These are phyloP conservation scores for Thecaphora thlaspeos DNA, from an alignment of 1,284 basidiomycete species.

Conservation along the genomic window DNA sequence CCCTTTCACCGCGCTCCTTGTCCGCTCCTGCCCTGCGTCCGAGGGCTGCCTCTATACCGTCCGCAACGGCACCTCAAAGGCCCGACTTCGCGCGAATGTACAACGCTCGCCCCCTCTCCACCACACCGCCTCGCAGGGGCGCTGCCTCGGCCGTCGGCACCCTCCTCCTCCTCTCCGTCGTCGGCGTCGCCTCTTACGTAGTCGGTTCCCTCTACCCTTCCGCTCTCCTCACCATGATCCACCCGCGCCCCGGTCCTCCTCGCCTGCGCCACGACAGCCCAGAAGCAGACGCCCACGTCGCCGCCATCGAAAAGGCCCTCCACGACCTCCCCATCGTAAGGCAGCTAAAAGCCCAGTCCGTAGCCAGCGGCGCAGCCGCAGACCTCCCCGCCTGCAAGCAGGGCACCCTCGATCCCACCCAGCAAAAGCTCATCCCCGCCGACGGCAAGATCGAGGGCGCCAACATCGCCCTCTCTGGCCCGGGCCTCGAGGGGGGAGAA, in stretches of 20 bases:
- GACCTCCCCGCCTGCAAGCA: conserved; percentile 18
- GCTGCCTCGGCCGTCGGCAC: background rate
- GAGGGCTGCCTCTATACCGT: too few relatives aligned
- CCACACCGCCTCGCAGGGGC: background rate
- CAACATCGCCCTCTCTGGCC: conserved; percentile 17
- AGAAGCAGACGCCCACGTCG: conserved; percentile 66
- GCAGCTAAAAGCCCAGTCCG: conserved; percentile 19
- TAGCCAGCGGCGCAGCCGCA: conserved; percentile 19
- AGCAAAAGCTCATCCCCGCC: conserved; percentile 23
- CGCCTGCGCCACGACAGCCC: conserved; percentile 67
- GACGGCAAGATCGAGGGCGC: conserved; percentile 10
- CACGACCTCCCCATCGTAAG: conserved; percentile 65
- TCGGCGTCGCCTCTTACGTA: conserved; percentile 60
- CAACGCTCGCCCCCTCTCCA: conserved; percentile 1
- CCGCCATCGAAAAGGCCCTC: conserved; percentile 69
- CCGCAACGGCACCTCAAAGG: too few relatives aligned
- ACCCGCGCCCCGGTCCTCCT: conserved; percentile 71
- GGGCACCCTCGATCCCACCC: conserved; percentile 17
- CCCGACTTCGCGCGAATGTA: too few relatives aligned
- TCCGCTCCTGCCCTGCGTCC: too few relatives aligned
- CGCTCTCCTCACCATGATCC: conserved; percentile 66
- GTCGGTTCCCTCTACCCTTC: conserved; percentile 70
- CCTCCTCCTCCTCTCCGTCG: conserved; percentile 29
- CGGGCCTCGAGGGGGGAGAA: conserved; percentile 18
- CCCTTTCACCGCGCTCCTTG: too few relatives aligned